A percentile compares a stretch with the other conserved stretches of the same genome.
These are phyloP conservation scores for Limtongia smithiae DNA, from an alignment of 805 yeast genomes.

Conservation along the genomic window DNA sequence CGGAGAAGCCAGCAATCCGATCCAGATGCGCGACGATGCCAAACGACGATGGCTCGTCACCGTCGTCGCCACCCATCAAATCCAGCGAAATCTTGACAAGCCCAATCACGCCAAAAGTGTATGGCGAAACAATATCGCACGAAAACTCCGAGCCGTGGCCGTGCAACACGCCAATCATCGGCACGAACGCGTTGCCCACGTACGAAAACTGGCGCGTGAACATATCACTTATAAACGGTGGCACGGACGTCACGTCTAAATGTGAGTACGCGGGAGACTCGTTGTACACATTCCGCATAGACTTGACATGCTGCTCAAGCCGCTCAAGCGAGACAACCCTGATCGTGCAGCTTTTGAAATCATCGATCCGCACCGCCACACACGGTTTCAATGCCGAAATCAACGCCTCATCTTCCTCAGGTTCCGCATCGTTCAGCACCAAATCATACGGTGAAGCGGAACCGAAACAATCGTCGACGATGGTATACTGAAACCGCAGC, in stretches of 20 bases:
- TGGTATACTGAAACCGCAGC: conserved; percentile 33
- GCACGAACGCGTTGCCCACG: conserved; percentile 23
- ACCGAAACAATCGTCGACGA: conserved; percentile 19
- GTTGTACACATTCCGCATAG: conserved; percentile 18
- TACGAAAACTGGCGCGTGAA: conserved; percentile 8
- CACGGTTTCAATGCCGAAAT: conserved; percentile 21
- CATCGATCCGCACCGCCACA: conserved; percentile 29
- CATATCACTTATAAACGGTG: conserved; percentile 11
- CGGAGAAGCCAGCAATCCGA: conserved; percentile 27
- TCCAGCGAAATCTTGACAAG: conserved; percentile 14
- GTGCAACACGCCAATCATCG: conserved; percentile 10
- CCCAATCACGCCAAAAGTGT: conserved; percentile 29
- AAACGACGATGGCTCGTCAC: conserved; percentile 1
- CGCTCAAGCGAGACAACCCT: conserved; percentile 22
- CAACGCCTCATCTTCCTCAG: conserved; percentile 21
- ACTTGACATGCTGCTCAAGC: conserved; percentile 17
- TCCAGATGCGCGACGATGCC: conserved; percentile 14
- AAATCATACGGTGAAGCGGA: conserved; percentile 24
- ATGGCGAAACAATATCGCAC: conserved; percentile 30
- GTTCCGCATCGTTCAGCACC: conserved; percentile 21
- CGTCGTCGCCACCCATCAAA: conserved; percentile 5
- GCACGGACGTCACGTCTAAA: neutral
- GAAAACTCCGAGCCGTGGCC: conserved; percentile 9
- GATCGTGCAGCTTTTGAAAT: conserved; percentile 20
- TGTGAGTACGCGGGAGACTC: conserved; percentile 21